A percentile compares a stretch with the other conserved stretches of the same genome.
These are phyloP conservation scores for Cucurbitaria berberidis DNA, from an alignment of 2,329 filamentous ascomycete species.

Conservation along the genomic window DNA sequence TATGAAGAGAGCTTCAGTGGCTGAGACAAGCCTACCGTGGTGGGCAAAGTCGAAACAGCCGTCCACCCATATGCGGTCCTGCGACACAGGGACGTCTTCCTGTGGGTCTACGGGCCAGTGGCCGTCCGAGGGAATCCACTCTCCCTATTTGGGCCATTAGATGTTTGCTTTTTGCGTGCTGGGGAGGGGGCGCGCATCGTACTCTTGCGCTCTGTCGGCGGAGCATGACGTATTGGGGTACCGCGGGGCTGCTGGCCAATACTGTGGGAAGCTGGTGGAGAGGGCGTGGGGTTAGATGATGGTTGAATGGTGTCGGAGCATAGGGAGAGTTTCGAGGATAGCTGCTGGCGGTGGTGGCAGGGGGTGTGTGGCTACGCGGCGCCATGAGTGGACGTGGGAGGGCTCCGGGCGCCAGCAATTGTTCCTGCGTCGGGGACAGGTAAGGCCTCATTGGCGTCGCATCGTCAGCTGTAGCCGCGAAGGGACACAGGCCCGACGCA, in stretches of 20 bases:
- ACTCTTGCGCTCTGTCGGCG: constrained; percentile 49
- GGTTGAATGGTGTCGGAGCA: too few relatives aligned
- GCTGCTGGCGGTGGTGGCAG: background rate
- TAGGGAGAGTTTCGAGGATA: background rate
- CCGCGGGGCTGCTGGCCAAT: background rate
- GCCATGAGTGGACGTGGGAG: constrained; percentile 3
- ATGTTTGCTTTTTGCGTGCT: background rate
- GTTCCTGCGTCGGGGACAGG: constrained; percentile 23
- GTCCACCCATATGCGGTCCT: constrained; percentile 93
- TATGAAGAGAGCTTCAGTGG: background rate
- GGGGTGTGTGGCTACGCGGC: background rate
- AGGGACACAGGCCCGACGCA: background rate
- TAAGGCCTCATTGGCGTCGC: constrained; percentile 16
- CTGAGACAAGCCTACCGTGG: constrained; percentile 66
- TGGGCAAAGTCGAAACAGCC: constrained; percentile 99
- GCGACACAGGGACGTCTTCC: constrained; percentile 62
- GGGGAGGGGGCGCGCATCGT: constrained; percentile 1
- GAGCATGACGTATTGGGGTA: constrained; percentile 32
- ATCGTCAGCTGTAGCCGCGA: constrained; percentile 8
- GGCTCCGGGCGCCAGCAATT: constrained; percentile 3
- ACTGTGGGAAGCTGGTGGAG: background rate
- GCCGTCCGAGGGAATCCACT: constrained; percentile 58
- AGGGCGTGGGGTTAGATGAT: background rate
- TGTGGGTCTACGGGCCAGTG: constrained; percentile 71
- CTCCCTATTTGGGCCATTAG: constrained; percentile 29